Evolutionary conservation across 176 grass and related monocot species (phyloP).

Genomic region (Triticum aestivum): DNA sequence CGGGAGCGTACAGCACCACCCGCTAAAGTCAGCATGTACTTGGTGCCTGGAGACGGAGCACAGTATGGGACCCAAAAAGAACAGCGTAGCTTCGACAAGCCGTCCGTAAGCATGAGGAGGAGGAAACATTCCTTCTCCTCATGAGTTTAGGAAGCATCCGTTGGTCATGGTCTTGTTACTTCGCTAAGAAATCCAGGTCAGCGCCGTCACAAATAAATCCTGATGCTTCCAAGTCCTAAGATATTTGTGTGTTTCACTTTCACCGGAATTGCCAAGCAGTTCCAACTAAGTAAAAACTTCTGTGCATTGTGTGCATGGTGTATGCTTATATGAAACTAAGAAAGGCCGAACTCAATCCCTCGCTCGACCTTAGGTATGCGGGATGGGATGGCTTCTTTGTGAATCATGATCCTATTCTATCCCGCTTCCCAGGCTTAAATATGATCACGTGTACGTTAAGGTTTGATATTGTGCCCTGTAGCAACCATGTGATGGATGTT

Average conservation of each 20-base stretch:
- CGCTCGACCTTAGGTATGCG: not conserved
- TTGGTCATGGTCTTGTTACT: too few relatives aligned
- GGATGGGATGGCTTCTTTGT: not conserved
- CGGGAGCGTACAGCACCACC: too few relatives aligned
- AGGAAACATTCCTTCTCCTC: too few relatives aligned
- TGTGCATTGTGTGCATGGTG: not conserved
- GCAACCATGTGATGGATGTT: not conserved
- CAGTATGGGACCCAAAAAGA: too few relatives aligned
- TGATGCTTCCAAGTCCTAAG: not conserved
- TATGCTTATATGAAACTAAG: not conserved
- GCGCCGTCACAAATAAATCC: not conserved
- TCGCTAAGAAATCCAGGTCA: too few relatives aligned
- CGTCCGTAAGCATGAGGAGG: too few relatives aligned
- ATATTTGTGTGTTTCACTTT: not conserved
- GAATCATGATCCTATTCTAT: not conserved
- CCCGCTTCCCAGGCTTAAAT: not conserved
- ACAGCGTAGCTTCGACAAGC: too few relatives aligned
- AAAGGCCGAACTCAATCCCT: not conserved
- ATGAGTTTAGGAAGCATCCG: too few relatives aligned
- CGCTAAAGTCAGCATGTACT: too few relatives aligned
- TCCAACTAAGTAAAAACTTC: not conserved
- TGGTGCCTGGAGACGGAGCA: too few relatives aligned
- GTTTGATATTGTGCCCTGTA: not conserved
- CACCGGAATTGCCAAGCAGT: not conserved
- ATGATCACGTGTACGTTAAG: too few relatives aligned